phyloP scores from a whole-genome alignment of 148 eudicot species.

The Drosera capensis region DNA sequence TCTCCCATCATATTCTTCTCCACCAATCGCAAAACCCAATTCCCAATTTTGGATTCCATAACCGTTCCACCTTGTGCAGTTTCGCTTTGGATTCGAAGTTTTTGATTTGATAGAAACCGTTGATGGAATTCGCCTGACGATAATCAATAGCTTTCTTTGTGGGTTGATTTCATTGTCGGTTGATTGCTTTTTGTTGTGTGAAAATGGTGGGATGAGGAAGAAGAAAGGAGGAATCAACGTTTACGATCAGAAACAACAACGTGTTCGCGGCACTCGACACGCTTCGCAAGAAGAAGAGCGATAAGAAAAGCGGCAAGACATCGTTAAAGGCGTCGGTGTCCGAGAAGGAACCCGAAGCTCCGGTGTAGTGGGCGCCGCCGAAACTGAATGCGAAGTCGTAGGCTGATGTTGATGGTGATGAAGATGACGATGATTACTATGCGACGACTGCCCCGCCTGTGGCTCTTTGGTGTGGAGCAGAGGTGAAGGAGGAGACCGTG shows the following conservation, averaged over 20 bases:
- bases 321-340: slow-evolving; percentile 18
- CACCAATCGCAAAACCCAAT: no score
- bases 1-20: no score
- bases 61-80: no score
- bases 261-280: slow-evolving; percentile 79
- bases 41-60: no score
- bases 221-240: slow-evolving; percentile 40
- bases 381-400: slow-evolving; percentile 59
- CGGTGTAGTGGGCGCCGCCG: slow-evolving; percentile 59
- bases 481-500: slow-evolving; percentile 14
- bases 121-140: no score
- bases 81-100: no score
- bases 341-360: slow-evolving; percentile 32
- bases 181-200: background rate
- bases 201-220: slow-evolving; percentile 52
- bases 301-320: slow-evolving; percentile 42
- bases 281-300: slow-evolving; percentile 80
- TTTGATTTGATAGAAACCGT: no score
- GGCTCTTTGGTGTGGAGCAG: slow-evolving; percentile 31
- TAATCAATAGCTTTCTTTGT: no score
- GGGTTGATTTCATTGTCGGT: no score
- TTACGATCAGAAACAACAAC: slow-evolving; percentile 52
- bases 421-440: slow-evolving; percentile 85
- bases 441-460: slow-evolving; percentile 74
- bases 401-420: slow-evolving; percentile 96